A percentile compares a stretch with the other conserved stretches of the same genome.
phyloP scores from a whole-genome alignment of 768 basidiomycete genomes.

The Mycena belliarum region DNA sequence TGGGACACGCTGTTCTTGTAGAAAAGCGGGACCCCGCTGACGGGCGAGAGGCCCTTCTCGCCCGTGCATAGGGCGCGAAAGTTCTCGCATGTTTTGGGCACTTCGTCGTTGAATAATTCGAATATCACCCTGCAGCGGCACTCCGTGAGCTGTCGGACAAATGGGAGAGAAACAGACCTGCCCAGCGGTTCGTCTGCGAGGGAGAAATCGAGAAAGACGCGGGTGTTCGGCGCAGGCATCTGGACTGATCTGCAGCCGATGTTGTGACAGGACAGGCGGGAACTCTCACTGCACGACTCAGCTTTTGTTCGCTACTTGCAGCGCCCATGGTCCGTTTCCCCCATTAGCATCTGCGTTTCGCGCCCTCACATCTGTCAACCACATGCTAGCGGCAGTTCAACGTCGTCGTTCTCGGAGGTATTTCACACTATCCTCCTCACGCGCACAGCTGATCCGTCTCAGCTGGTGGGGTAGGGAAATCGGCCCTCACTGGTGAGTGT shows the following conservation, averaged over 20 bases:
- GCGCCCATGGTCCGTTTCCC: slow-evolving; percentile 10
- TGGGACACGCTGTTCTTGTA: slow-evolving; percentile 66
- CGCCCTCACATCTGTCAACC: background rate
- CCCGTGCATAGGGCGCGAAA: slow-evolving; percentile 88
- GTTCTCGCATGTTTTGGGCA: slow-evolving; percentile 43
- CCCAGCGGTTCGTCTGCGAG: slow-evolving; percentile 52
- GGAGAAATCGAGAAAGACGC: slow-evolving; percentile 71
- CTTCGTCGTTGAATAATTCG: slow-evolving; percentile 72
- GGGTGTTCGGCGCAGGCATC: slow-evolving; percentile 51
- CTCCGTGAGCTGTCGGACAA: slow-evolving; percentile 3
- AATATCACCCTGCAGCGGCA: slow-evolving; percentile 56
- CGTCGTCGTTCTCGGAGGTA: slow-evolving; percentile 81
- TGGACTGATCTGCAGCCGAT: no score
- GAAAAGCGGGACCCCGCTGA: slow-evolving; percentile 65
- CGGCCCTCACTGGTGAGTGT: slow-evolving; percentile 64
- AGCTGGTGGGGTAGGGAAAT: slow-evolving; percentile 91
- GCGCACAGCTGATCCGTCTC: slow-evolving; percentile 15
- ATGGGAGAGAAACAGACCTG: slow-evolving; percentile 32
- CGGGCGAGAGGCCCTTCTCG: slow-evolving; percentile 72
- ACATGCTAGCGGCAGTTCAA: slow-evolving; percentile 68
- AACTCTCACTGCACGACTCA: no score
- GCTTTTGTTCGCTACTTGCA: slow-evolving; percentile 7
- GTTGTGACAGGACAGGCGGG: no score
- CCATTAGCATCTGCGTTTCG: background rate
- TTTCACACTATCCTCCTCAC: slow-evolving; percentile 23